Percentiles rank a stretch among this genome's conserved stretches.
These are phyloP conservation scores for Allium fistulosum DNA, from an alignment of 106 monocot species.

Conservation along the genomic window DNA sequence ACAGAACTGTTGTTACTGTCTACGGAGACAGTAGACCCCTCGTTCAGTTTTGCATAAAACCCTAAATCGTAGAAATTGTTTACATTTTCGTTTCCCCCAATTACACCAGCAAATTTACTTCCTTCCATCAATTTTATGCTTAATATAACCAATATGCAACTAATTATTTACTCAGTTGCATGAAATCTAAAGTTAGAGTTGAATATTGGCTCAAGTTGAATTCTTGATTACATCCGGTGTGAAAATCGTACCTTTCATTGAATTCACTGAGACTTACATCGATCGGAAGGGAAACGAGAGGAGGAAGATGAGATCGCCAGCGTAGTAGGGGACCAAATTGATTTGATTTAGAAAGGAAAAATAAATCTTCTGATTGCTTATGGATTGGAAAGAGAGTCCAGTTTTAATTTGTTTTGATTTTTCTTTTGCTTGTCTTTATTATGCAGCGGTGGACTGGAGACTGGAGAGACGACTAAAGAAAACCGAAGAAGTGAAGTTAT, in stretches of 20 bases:
- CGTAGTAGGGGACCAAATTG: too few relatives aligned
- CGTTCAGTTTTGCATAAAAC: conserved; percentile 24
- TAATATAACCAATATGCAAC: not conserved
- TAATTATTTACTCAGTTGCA: not conserved
- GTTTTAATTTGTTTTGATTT: not conserved
- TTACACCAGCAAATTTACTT: conserved; percentile 20
- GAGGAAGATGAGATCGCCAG: not conserved
- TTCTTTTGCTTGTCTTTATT: not conserved
- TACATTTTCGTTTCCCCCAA: conserved; percentile 8
- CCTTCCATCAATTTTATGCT: conserved; percentile 20
- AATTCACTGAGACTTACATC: conserved; percentile 12
- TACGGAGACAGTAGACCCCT: conserved; percentile 33
- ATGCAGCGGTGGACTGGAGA: not conserved
- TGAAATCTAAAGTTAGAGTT: not conserved
- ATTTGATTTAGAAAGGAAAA: not conserved
- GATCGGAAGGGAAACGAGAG: conserved; percentile 7
- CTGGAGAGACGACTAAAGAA: conserved; percentile 8
- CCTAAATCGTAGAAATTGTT: conserved; percentile 21
- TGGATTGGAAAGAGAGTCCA: not conserved
- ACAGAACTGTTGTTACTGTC: conserved; percentile 21
- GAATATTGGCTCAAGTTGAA: conserved; percentile 4
- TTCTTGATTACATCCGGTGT: not conserved
- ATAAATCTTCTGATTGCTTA: not conserved
- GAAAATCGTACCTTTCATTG: not conserved
- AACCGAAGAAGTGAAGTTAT: not conserved